A percentile compares a stretch with the other conserved stretches of the same genome.
Conservation (phyloP, 2,329 filamentous ascomycete species). For the Trichoderma endophyticum region DNA sequence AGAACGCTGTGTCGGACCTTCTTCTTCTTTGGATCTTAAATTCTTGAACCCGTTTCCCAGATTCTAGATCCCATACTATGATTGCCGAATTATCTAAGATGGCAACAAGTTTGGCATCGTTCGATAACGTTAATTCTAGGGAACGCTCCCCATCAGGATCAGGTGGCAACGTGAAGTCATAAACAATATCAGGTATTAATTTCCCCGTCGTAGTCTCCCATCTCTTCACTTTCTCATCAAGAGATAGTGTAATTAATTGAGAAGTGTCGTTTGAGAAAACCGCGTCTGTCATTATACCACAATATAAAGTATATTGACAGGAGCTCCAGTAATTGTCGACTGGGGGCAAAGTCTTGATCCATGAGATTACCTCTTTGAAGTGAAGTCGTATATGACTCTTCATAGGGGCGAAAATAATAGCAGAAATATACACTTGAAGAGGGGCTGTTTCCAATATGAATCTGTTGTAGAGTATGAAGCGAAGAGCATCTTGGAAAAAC, state of each 20-base stretch:
- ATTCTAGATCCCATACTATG: background rate
- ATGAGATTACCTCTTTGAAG: slow-evolving; percentile 3
- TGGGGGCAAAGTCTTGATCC: slow-evolving; percentile 1
- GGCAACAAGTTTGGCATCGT: background rate
- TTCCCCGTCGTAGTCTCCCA: background rate
- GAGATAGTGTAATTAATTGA: background rate
- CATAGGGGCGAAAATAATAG: slow-evolving; percentile 4
- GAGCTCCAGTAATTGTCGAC: slow-evolving; percentile 1
- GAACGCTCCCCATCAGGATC: no score
- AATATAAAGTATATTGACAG: background rate
- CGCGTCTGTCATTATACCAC: background rate
- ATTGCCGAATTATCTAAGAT: background rate
- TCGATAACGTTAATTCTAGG: background rate
- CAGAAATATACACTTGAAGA: slow-evolving; percentile 13
- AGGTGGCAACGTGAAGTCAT: rapidly evolving
- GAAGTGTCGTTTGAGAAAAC: background rate
- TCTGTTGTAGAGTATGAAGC: slow-evolving; percentile 5
- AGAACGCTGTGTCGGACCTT: background rate
- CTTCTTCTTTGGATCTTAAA: background rate
- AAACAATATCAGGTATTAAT: background rate
- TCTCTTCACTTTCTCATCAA: rapidly evolving
- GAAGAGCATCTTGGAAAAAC: slow-evolving; percentile 8
- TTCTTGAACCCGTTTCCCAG: background rate
- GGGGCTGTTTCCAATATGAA: background rate
- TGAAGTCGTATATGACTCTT: slow-evolving; percentile 3